Evolutionary conservation across 2,329 filamentous ascomycete genomes (phyloP).

Genomic region (Pseudogymnoascus sp.): DNA sequence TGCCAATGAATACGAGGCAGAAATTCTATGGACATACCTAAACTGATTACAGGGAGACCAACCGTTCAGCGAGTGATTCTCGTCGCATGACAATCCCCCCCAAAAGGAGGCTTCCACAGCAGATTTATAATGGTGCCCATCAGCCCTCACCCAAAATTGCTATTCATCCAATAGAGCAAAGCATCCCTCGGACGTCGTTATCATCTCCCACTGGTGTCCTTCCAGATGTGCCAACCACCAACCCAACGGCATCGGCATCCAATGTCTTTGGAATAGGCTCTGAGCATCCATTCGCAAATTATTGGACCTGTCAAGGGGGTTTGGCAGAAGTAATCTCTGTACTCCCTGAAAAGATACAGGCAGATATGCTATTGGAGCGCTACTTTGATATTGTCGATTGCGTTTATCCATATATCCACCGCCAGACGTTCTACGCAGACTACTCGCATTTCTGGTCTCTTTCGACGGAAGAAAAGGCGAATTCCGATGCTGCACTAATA

Average conservation of each 20-base stretch:
- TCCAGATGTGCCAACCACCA: slow-evolving; percentile 65
- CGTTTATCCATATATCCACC: slow-evolving; percentile 72
- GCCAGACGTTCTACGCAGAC: slow-evolving; percentile 66
- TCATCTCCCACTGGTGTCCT: slow-evolving; percentile 49
- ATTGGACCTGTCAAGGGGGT: slow-evolving; percentile 74
- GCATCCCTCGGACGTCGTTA: slow-evolving; percentile 23
- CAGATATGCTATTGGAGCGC: slow-evolving; percentile 57
- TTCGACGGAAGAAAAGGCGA: slow-evolving; percentile 45
- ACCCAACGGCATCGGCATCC: slow-evolving; percentile 59
- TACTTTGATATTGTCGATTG: slow-evolving; percentile 69
- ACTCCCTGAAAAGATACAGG: slow-evolving; percentile 66
- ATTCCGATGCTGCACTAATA: slow-evolving; percentile 59
- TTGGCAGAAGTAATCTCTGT: slow-evolving; percentile 68
- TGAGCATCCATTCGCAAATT: slow-evolving; percentile 73
- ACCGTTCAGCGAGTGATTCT: slow-evolving; percentile 43
- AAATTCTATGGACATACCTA: neutral
- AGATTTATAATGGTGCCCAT: neutral
- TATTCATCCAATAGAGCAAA: slow-evolving; percentile 39
- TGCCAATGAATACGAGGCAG: neutral
- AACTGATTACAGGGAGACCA: slow-evolving; percentile 43
- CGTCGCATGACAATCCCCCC: slow-evolving; percentile 49
- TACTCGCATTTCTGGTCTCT: slow-evolving; percentile 72
- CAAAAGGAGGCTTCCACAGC: slow-evolving; percentile 39
- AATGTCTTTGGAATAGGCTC: slow-evolving; percentile 76
- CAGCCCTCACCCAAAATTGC: slow-evolving; percentile 45